Conservation (phyloP, 495 filamentous ascomycete genomes). For the Pyrenula aspistea region DNA sequence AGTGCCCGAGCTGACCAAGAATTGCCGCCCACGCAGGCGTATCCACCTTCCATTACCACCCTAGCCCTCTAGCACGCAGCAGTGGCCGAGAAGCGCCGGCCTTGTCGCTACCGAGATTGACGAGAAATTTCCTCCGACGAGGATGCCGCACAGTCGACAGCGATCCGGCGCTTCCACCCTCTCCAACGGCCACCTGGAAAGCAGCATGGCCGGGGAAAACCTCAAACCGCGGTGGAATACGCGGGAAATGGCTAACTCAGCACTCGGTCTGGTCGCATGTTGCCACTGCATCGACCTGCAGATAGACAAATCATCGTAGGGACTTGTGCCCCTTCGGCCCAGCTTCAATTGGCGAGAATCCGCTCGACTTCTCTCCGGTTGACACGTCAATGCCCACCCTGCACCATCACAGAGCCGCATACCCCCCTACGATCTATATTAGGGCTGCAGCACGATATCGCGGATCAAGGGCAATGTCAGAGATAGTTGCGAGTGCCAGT, state of each 20-base stretch:
- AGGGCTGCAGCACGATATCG: background rate
- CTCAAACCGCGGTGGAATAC: background rate
- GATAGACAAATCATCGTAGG: background rate
- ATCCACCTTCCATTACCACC: background rate
- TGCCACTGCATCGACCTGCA: background rate
- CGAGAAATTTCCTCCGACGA: background rate
- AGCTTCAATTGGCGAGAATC: background rate
- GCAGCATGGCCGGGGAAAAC: background rate
- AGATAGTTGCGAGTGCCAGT: background rate
- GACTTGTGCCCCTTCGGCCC: background rate
- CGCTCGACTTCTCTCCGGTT: background rate
- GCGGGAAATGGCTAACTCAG: background rate
- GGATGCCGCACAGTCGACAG: background rate
- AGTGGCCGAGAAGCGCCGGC: background rate
- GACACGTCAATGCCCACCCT: conserved; percentile 1
- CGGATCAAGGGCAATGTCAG: background rate
- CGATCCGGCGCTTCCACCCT: background rate
- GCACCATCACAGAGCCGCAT: background rate
- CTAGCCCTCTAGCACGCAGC: background rate
- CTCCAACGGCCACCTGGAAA: background rate
- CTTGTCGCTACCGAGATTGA: background rate
- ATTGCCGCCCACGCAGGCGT: background rate
- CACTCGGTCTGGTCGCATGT: background rate
- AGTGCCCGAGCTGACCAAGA: background rate
- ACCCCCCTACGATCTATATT: background rate